Evolutionary conservation across 148 eudicot species (phyloP), one percentile per base, ranked within the genome.

Genomic region (Vaccinium corymbosum): DNA sequence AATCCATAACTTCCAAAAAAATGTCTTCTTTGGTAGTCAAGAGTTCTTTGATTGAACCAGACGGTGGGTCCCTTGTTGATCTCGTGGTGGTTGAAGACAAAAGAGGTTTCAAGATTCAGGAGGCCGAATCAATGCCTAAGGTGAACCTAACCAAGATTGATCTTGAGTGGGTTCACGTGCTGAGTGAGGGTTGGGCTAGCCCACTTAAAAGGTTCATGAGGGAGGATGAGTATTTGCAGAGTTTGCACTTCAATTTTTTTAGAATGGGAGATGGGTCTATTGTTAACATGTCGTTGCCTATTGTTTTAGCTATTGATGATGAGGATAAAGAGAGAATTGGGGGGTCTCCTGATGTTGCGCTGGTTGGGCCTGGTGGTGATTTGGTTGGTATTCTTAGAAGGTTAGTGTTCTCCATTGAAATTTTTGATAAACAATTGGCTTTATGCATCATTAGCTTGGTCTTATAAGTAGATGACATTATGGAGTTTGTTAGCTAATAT

Each of bases 161-260:
- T 92, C 88, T 95, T 11, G 93, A 93, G 51, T 95, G 98, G 98
- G 94, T 94, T 64, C 98, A 95, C 84, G 98, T 95, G 73, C 74
- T 95, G 9, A 89, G 97, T 78, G 98, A 95, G 85, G 98, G 98
- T 20, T 95, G 98, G 98, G 98, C 98, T 27, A 95, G 92, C 78
- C 98, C 98, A 8, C 78, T 95, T 46, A 90, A 85, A 84, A 97
- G 98, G 46, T 95, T 95, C 74, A 95, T 95, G 98, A 92, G 96
- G 51, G 98, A 95, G 83, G 86, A 89, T 87, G 94, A 94, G 89
- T 95, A 93, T 90, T 86, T 94, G 90, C 98, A 94, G 89, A 93
- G 94, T 55, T 87, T 95, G 92, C 98, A 95, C 87, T 95, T 95
- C 83, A 95, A 94, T 90, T 91, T 90, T 13, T 80, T 94, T 85